Percentiles rank a stretch among this genome's conserved stretches.
phyloP scores from a whole-genome alignment of 495 filamentous ascomycete genomes.

The Pyronema domesticum region DNA sequence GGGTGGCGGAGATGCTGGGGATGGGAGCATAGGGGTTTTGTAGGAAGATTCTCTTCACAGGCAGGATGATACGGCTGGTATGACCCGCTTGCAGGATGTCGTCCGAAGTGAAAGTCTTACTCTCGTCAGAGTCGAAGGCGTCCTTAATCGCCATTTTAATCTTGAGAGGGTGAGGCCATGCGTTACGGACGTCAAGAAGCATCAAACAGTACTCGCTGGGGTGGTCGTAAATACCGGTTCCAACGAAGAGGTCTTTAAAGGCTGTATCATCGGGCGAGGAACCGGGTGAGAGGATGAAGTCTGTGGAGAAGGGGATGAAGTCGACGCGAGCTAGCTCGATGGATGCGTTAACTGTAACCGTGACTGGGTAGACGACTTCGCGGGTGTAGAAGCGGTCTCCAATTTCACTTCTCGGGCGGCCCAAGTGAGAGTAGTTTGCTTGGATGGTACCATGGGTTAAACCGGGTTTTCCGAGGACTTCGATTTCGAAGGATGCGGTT shows the following conservation, averaged over 20 bases:
- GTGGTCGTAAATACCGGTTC: constrained; percentile 15
- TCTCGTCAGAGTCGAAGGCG: neutral
- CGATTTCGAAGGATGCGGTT: constrained; percentile 58
- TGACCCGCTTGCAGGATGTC: constrained; percentile 58
- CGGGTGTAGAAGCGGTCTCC: constrained; percentile 61
- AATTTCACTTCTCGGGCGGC: constrained; percentile 42
- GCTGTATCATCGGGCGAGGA: neutral
- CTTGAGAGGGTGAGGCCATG: constrained; percentile 61
- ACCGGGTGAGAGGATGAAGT: neutral
- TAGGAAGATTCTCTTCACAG: constrained; percentile 58
- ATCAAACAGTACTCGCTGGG: constrained; percentile 52
- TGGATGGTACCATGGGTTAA: constrained; percentile 66
- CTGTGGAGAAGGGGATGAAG: constrained; percentile 43
- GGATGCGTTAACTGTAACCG: constrained; percentile 79
- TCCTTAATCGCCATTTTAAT: constrained; percentile 33
- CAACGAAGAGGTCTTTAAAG: constrained; percentile 20
- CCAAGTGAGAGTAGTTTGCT: constrained; percentile 49
- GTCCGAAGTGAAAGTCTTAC: neutral
- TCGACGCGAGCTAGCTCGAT: constrained; percentile 64
- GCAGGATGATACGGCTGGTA: constrained; percentile 55
- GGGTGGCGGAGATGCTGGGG: constrained; percentile 57
- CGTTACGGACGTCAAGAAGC: constrained; percentile 69
- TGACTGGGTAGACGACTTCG: constrained; percentile 62
- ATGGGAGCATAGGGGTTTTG: constrained; percentile 60
- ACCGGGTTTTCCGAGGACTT: constrained; percentile 69